Percentiles rank a stretch among this genome's conserved stretches.
Conservation (phyloP, 305 asterid genomes). For the Fraxinus nigra region DNA sequence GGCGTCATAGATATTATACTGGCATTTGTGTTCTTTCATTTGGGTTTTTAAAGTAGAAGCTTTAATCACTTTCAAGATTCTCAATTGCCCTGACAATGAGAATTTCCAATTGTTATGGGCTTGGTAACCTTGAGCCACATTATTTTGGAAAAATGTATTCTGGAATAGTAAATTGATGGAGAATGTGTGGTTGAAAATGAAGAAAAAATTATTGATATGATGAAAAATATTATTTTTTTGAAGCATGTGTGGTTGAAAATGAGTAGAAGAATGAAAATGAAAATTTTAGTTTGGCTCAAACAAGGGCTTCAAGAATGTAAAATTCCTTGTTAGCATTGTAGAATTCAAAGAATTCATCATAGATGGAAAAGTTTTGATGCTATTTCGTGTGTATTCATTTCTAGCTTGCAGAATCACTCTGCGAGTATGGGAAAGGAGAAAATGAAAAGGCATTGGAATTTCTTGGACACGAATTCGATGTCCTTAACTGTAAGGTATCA, state of each 20-base stretch:
- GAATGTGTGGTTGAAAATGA: too few species aligned
- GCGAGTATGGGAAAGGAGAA: constrained; percentile 68
- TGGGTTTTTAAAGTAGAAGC: not conserved
- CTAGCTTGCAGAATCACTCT: constrained; percentile 91
- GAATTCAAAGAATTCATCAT: not conserved
- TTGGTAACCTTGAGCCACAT: not conserved
- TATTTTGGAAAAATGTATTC: too few species aligned
- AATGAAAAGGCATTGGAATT: constrained; percentile 53
- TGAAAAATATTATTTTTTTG: too few species aligned
- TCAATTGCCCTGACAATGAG: not conserved
- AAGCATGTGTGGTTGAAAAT: too few species aligned
- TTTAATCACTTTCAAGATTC: not conserved
- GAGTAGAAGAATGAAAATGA: too few species aligned
- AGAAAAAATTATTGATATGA: too few species aligned
- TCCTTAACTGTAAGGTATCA: constrained; percentile 64
- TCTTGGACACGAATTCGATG: constrained; percentile 66
- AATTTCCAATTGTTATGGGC: not conserved
- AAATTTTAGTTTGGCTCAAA: too few species aligned
- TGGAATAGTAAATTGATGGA: too few species aligned
- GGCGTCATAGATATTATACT: not conserved
- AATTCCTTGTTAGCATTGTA: not conserved
- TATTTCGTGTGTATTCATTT: constrained; percentile 20
- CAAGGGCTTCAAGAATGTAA: not conserved
- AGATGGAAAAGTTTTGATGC: constrained; percentile 10
- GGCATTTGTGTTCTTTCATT: not conserved